Base-by-base conservation (phyloP, 192 early-diverging fungal species). In the Coemansia sp. region DNA sequence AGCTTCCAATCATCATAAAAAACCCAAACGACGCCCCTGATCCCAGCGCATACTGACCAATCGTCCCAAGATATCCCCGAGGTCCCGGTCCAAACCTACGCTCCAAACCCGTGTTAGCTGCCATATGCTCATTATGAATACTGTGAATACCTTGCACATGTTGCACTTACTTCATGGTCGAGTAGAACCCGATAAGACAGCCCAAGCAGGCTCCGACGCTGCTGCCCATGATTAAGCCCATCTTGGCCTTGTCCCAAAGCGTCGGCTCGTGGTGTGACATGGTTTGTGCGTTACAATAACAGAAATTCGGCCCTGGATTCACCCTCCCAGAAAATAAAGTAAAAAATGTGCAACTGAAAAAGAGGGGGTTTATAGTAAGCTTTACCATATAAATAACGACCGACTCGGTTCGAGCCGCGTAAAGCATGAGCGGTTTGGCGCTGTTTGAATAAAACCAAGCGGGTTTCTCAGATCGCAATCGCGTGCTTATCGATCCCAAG, bases 11-110 rank as follows among this genome's bases (percentile, higher is more conserved):
- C 83, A 85, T 82, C 89, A 93, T 90, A 56, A 93, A 93, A 56
- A 90, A 88, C 19, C 88, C 90, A 78, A 93, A 93, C 25, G 86
- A 89, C n/a, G 89, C 89, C 12, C 87, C 89, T 45, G 89, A 90
- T 2, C 86, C 83, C 41, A 88, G 58, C 85, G 90, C 88, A 23
- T 87, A 89, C 66, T 86, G 87, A 3, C 89, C 86, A n/a, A 93
- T 83, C 1, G 83, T 89, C 37, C 84, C 75, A 7, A 93, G 69
- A 56, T 88, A 85, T 47, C 91, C 91, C 39, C 84, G 84, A 5
- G 82, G 79, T 5, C 90, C 89, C 29, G 87, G 84, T 19, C 91
- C 91, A 66, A 86, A 85, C 57, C 90, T 89, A 73, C 12, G 49
- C 27, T 15, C 27, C 17, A 39, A 12, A 15, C 57, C 22, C 37